A percentile compares a stretch with the other conserved stretches of the same genome.
phyloP scores from a whole-genome alignment of 1,284 basidiomycete genomes.

The Peniophora sp. region DNA sequence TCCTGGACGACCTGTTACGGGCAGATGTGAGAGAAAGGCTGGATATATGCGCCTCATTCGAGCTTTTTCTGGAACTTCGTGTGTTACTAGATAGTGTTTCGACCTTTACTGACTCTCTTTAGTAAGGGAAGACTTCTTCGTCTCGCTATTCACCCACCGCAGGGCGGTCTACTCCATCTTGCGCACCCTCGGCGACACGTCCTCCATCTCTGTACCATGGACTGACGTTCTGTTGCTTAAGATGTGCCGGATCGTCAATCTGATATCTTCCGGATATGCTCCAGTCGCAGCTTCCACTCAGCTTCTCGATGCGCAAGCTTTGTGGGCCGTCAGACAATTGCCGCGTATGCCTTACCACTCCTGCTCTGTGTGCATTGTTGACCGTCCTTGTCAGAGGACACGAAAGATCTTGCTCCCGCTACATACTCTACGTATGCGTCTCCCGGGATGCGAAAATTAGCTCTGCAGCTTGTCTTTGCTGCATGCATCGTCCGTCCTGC shows the following conservation, averaged over 20 bases:
- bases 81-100: background rate
- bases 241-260: constrained; percentile 17
- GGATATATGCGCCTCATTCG: background rate
- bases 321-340: constrained; percentile 55
- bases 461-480: constrained; percentile 44
- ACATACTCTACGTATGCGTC: constrained; percentile 42
- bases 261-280: background rate
- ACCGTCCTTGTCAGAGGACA: constrained; percentile 33
- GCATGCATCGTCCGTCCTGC: constrained; percentile 44
- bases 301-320: constrained; percentile 38
- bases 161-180: constrained; percentile 1
- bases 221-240: constrained; percentile 47
- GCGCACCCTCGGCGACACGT: background rate
- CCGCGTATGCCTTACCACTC: constrained; percentile 37
- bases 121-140: background rate
- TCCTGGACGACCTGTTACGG: background rate
- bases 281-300: constrained; percentile 19
- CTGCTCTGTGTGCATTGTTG: background rate
- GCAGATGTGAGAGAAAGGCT: background rate
- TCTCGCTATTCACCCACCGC: background rate
- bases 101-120: background rate
- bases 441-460: constrained; percentile 50
- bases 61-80: background rate
- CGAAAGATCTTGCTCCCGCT: constrained; percentile 34
- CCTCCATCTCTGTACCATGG: constrained; percentile 3